Percentiles rank a stretch among this genome's conserved stretches.
Conservation (phyloP, 441 rosid species). For the Gossypium schwendimanii region DNA sequence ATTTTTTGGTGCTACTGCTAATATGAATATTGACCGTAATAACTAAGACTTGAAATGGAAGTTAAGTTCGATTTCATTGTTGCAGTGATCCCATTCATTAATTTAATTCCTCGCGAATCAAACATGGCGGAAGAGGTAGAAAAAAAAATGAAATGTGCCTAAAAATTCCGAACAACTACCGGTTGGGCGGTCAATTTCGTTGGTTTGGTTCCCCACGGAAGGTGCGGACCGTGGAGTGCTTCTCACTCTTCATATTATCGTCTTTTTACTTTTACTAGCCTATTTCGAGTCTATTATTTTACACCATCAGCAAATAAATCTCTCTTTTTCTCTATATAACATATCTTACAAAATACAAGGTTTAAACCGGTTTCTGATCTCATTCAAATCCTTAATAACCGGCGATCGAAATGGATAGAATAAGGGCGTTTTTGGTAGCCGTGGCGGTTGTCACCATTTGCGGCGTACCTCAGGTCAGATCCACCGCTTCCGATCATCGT, state of each 20-base stretch:
- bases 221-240: no score
- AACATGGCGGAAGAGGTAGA: background rate
- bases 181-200: background rate
- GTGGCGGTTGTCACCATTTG: conserved; percentile 19
- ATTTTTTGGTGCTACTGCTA: no score
- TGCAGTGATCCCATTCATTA: no score
- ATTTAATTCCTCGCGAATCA: no score
- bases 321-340: background rate
- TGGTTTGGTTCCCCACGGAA: no score
- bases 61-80: no score
- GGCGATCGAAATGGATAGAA: conserved; percentile 10
- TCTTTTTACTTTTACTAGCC: background rate
- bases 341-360: background rate
- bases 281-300: background rate
- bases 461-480: conserved; percentile 27
- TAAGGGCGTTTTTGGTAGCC: conserved; percentile 10
- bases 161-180: background rate
- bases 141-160: background rate
- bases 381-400: background rate
- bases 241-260: no score
- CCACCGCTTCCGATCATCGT: conserved; percentile 43
- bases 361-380: background rate
- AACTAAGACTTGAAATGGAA: no score
- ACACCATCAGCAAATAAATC: background rate
- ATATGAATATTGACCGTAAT: no score